Evolutionary conservation across 1,139 yeast genomes (phyloP).

Genomic region (Taphrina populina): DNA sequence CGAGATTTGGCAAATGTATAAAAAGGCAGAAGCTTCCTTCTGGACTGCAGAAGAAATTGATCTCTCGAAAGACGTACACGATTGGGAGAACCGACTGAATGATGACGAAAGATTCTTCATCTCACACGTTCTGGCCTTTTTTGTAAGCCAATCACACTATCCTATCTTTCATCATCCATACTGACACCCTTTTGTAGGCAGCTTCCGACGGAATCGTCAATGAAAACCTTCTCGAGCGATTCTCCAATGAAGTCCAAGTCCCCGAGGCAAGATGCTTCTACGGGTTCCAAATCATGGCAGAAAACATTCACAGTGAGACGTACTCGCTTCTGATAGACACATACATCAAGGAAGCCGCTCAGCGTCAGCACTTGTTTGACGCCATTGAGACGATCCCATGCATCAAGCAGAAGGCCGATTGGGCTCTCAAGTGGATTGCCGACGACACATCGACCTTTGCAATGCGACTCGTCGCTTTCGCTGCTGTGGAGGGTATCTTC

Average conservation of each 20-base stretch:
- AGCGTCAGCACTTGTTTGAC: constrained; percentile 81
- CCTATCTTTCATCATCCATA: neutral
- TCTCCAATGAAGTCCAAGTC: constrained; percentile 92
- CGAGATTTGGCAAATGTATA: constrained; percentile 98
- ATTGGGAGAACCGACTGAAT: constrained; percentile 82
- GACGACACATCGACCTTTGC: constrained; percentile 84
- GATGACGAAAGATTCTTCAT: constrained; percentile 89
- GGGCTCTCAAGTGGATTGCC: constrained; percentile 96
- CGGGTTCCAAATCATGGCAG: constrained; percentile 99
- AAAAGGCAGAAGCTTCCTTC: constrained; percentile 97
- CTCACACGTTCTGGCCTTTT: constrained; percentile 92
- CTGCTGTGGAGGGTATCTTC: constrained; percentile 98
- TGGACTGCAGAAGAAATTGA: constrained; percentile 99
- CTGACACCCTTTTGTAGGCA: constrained; percentile 52
- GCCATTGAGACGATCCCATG: constrained; percentile 94
- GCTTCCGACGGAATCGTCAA: constrained; percentile 98
- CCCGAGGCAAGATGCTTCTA: constrained; percentile 99
- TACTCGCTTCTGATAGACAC: constrained; percentile 92
- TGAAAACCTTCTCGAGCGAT: constrained; percentile 94
- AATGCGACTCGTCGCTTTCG: constrained; percentile 95
- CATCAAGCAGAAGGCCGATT: constrained; percentile 92
- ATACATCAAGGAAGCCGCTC: constrained; percentile 91
- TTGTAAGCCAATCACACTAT: constrained; percentile 42
- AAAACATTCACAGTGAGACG: constrained; percentile 96
- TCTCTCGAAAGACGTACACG: constrained; percentile 81